Percentiles rank a stretch among this genome's conserved stretches.
Evolutionary conservation across 352 stramenopile genomes (phyloP).

Genomic region (Phytophthora vignae): DNA sequence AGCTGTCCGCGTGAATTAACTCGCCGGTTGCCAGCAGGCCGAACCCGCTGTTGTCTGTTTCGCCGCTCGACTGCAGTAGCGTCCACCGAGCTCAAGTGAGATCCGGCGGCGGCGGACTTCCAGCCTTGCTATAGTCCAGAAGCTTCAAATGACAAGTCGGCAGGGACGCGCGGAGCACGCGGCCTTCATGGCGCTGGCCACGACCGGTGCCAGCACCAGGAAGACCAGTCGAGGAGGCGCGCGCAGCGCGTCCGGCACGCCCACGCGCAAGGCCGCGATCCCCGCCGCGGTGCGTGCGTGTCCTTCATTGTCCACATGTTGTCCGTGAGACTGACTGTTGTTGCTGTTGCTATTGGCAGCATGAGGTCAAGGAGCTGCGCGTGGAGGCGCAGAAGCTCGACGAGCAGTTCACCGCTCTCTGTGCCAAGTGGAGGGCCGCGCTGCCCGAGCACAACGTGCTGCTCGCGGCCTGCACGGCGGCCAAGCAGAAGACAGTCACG

Average conservation of each 20-base stretch:
- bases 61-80: not conserved
- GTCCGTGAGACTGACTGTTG: constrained; percentile 10
- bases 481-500: constrained; percentile 57
- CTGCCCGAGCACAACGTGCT: constrained; percentile 46
- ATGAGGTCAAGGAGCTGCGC: constrained; percentile 60
- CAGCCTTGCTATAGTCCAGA: no score
- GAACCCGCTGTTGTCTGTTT: not conserved
- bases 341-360: constrained; percentile 29
- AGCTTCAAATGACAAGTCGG: constrained; percentile 14
- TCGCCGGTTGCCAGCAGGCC: not conserved
- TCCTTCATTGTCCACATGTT: not conserved
- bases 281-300: constrained; percentile 27
- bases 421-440: constrained; percentile 50
- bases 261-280: constrained; percentile 33
- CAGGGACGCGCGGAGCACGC: constrained; percentile 11
- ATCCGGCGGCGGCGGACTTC: not conserved
- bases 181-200: constrained; percentile 24
- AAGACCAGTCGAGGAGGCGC: constrained; percentile 4
- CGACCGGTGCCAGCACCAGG: constrained; percentile 2
- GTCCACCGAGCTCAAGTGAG: constrained; percentile 13
- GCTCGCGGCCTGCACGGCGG: constrained; percentile 55
- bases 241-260: constrained; percentile 16
- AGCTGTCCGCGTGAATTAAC: not conserved
- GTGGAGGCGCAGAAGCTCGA: constrained; percentile 46
- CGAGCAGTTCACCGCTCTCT: constrained; percentile 43